phyloP scores from a whole-genome alignment of 805 yeast genomes.

The Schizosaccharomyces cryophilus region DNA sequence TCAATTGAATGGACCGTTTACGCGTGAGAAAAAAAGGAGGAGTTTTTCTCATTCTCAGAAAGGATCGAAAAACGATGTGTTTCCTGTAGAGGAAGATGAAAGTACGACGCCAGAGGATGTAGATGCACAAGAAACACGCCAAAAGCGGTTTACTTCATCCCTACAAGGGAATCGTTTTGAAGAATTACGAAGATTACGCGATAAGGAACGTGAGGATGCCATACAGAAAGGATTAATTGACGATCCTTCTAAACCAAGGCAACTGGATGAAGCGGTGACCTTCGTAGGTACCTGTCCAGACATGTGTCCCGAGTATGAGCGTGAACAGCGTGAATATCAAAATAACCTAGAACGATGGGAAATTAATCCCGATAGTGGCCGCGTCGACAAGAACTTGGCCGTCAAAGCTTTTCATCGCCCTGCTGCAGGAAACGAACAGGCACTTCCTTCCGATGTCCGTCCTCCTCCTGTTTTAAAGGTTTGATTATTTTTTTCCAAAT shows the following conservation, averaged over 20 bases:
- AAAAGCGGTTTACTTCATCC: neutral
- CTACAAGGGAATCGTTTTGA: neutral
- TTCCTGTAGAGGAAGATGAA: neutral
- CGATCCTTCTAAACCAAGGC: slow-evolving; percentile 57
- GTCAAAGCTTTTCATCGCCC: slow-evolving; percentile 88
- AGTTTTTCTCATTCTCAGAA: neutral
- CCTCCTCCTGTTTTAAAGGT: slow-evolving; percentile 49
- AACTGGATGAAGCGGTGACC: slow-evolving; percentile 63
- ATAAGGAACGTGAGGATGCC: slow-evolving; percentile 52
- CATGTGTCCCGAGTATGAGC: slow-evolving; percentile 88
- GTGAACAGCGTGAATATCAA: slow-evolving; percentile 67
- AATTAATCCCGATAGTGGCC: slow-evolving; percentile 33
- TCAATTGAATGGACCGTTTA: neutral
- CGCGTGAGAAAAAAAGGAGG: neutral
- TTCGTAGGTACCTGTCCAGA: slow-evolving; percentile 75
- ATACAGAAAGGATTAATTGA: slow-evolving; percentile 65
- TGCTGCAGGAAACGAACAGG: slow-evolving; percentile 95
- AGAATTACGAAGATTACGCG: slow-evolving; percentile 47
- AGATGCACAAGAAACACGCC: neutral
- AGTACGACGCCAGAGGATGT: neutral
- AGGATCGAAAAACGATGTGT: neutral
- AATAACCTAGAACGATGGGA: slow-evolving; percentile 66
- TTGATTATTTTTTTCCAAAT: neutral
- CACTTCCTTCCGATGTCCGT: slow-evolving; percentile 88
- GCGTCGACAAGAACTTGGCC: slow-evolving; percentile 35